Conservation (phyloP, 2,329 filamentous ascomycete genomes). For the Xylaria sp. region DNA sequence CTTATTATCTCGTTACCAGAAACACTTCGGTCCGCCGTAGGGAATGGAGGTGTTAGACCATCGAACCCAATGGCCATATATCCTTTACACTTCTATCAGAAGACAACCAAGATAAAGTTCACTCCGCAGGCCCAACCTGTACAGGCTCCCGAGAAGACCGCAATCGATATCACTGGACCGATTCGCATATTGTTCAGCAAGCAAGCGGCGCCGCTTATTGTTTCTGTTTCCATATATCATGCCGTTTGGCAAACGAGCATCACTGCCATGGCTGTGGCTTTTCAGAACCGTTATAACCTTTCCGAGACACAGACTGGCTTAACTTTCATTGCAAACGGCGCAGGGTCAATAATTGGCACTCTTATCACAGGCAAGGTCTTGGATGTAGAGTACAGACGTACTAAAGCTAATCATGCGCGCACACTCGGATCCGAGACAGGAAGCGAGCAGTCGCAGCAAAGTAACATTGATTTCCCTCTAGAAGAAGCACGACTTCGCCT, state of each 20-base stretch:
- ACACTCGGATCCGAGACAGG: not conserved
- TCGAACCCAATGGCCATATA: conserved; percentile 41
- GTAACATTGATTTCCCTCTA: conserved; percentile 53
- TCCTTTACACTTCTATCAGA: conserved; percentile 51
- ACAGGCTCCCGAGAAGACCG: conserved; percentile 45
- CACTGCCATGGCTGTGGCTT: conserved; percentile 61
- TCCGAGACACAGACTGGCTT: conserved; percentile 58
- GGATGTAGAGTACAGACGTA: conserved; percentile 60
- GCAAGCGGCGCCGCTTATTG: conserved; percentile 55
- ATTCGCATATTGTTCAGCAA: conserved; percentile 59
- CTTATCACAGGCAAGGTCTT: conserved; percentile 62
- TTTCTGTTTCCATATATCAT: conserved; percentile 62
- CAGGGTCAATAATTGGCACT: conserved; percentile 64
- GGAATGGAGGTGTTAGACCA: conserved; percentile 50
- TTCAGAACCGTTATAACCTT: conserved; percentile 56
- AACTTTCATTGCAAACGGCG: conserved; percentile 65
- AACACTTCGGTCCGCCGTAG: conserved; percentile 56
- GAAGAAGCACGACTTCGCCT: conserved; percentile 63
- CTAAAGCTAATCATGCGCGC: conserved; percentile 48
- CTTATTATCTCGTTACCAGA: conserved; percentile 59
- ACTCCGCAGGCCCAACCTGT: conserved; percentile 23
- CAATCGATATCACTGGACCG: conserved; percentile 57
- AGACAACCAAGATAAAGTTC: conserved; percentile 43
- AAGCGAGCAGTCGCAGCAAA: conserved; percentile 7
- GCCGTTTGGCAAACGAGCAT: conserved; percentile 66